These are phyloP conservation scores for Cutaneotrichosporon spelunceum DNA, from an alignment of 1,284 basidiomycete species.

Conservation along the genomic window DNA sequence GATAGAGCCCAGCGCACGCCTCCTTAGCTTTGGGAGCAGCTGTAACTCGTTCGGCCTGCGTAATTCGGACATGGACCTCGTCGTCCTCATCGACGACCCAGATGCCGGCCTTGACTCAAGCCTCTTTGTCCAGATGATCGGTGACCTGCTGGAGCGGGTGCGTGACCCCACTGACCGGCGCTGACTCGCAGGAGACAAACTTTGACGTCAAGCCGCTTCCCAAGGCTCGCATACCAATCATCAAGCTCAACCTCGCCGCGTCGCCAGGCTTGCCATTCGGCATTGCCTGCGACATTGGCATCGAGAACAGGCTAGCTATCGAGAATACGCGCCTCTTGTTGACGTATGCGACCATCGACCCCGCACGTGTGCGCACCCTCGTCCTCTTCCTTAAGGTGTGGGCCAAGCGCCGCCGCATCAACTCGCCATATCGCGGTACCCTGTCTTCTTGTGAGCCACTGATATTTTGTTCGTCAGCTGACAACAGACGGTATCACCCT, in stretches of 20 bases:
- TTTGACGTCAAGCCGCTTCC: slow-evolving; percentile 91
- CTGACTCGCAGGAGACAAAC: slow-evolving; percentile 71
- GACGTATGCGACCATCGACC: slow-evolving; percentile 97
- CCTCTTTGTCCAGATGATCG: slow-evolving; percentile 90
- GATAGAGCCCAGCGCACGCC: slow-evolving; percentile 84
- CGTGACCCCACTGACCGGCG: slow-evolving; percentile 32
- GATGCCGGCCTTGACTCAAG: slow-evolving; percentile 65
- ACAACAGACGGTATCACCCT: slow-evolving; percentile 80
- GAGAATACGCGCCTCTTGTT: slow-evolving; percentile 95
- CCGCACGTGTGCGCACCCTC: slow-evolving; percentile 84
- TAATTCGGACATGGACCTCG: slow-evolving; percentile 98
- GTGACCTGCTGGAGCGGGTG: slow-evolving; percentile 86
- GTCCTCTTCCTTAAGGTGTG: slow-evolving; percentile 98
- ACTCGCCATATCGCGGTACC: slow-evolving; percentile 95
- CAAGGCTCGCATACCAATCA: slow-evolving; percentile 96
- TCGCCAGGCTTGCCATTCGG: slow-evolving; percentile 83
- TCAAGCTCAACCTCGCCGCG: slow-evolving; percentile 89
- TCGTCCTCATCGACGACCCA: slow-evolving; percentile 85
- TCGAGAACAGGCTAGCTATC: slow-evolving; percentile 92
- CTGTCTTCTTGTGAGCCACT: slow-evolving; percentile 70
- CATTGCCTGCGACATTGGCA: slow-evolving; percentile 95
- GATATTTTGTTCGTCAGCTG: not conserved
- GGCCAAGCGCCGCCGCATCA: slow-evolving; percentile 97
- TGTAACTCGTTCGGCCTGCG: slow-evolving; percentile 89
- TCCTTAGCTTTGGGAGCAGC: slow-evolving; percentile 92